A percentile compares a stretch with the other conserved stretches of the same genome.
phyloP scores from a whole-genome alignment of 2,329 filamentous ascomycete species.

The Periconia digitata region DNA sequence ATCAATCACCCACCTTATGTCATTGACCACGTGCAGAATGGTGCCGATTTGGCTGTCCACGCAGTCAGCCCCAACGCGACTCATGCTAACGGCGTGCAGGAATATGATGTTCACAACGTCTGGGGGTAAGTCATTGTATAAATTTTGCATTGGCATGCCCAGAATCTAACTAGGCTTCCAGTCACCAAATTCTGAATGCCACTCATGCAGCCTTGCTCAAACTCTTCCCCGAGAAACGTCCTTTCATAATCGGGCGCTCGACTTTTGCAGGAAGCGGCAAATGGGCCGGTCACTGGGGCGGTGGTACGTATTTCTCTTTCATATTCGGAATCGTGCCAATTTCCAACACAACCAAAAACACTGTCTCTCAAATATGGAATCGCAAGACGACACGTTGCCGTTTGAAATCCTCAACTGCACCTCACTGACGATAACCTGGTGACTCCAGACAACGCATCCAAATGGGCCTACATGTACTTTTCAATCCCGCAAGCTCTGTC shows the following conservation, averaged over 20 bases:
- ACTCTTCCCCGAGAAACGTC: conserved; percentile 68
- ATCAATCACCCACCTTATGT: conserved; percentile 75
- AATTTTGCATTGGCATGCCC: no score
- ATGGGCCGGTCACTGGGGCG: conserved; percentile 81
- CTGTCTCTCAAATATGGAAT: no score
- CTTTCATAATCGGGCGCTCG: conserved; percentile 81
- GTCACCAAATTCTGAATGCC: conserved; percentile 73
- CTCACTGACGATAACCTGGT: no score
- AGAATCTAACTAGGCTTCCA: conserved; percentile 31
- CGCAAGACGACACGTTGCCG: no score
- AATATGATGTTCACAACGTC: conserved; percentile 85
- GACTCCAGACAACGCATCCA: conserved; percentile 71
- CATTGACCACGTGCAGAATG: conserved; percentile 70
- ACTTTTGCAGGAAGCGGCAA: conserved; percentile 78
- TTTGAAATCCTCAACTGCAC: no score
- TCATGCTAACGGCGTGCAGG: conserved; percentile 68
- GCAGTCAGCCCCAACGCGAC: conserved; percentile 77
- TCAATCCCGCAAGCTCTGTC: conserved; percentile 76
- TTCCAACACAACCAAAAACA: no score
- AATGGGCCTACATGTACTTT: conserved; percentile 74
- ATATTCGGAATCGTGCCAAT: no score
- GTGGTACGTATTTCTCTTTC: no score
- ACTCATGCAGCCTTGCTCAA: conserved; percentile 71
- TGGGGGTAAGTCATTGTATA: conserved; percentile 41
- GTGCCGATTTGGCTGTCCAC: conserved; percentile 65